Evolutionary conservation across 2,329 filamentous ascomycete species (phyloP).

Genomic region (Dothideomycetes sp.): DNA sequence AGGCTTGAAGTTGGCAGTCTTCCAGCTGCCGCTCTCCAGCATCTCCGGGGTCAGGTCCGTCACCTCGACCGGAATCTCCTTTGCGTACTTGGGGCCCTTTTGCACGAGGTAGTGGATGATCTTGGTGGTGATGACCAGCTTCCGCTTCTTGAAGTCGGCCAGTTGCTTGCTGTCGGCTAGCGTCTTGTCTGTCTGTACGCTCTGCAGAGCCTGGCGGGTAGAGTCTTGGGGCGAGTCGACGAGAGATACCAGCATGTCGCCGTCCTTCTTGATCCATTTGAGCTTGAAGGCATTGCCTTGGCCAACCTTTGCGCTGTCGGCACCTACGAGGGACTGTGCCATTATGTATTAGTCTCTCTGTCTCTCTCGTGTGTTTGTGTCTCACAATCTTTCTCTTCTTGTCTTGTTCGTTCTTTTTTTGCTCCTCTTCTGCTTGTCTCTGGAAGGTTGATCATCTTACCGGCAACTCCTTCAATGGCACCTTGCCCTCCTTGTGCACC

Average conservation of each 20-base stretch:
- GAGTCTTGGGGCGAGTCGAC: slow-evolving; percentile 67
- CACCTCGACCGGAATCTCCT: slow-evolving; percentile 82
- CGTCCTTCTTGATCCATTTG: slow-evolving; percentile 55
- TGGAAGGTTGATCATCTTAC: slow-evolving; percentile 19
- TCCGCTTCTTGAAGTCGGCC: slow-evolving; percentile 80
- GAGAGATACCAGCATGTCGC: slow-evolving; percentile 41
- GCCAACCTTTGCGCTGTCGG: slow-evolving; percentile 73
- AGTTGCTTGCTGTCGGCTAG: slow-evolving; percentile 65
- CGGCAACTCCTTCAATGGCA: slow-evolving; percentile 36
- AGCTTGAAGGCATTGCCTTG: slow-evolving; percentile 85
- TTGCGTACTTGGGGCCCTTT: slow-evolving; percentile 81
- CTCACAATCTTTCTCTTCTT: neutral
- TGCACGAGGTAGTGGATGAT: slow-evolving; percentile 70
- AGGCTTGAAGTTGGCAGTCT: slow-evolving; percentile 78
- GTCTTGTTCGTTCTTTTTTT: no score
- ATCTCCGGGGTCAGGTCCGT: slow-evolving; percentile 93
- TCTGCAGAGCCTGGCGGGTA: slow-evolving; percentile 63
- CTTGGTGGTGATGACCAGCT: slow-evolving; percentile 76
- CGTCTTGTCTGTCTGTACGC: slow-evolving; percentile 58
- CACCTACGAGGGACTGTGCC: slow-evolving; percentile 50
- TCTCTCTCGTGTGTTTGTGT: slow-evolving; percentile 1
- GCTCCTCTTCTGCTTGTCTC: no score
- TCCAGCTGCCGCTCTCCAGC: slow-evolving; percentile 80
- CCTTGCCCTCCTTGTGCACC: slow-evolving; percentile 32
- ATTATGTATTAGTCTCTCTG: neutral